These are phyloP conservation scores for Entonaema liquescens DNA, from an alignment of 495 filamentous ascomycete genomes.

Conservation along the genomic window DNA sequence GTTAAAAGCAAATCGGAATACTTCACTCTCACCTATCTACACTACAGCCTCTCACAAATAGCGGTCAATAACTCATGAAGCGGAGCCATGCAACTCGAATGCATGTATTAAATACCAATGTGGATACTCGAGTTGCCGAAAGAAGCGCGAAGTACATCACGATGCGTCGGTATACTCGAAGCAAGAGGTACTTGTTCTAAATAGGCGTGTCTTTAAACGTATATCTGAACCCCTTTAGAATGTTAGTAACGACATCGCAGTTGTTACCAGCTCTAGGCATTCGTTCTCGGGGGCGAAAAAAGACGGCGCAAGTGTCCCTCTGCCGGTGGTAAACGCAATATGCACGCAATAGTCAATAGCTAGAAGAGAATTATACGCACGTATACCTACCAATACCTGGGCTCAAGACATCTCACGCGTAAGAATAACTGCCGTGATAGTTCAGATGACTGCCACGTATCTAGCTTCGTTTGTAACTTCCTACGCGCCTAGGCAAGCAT, in stretches of 20 bases:
- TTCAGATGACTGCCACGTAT: conserved; percentile 18
- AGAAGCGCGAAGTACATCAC: conserved; percentile 2
- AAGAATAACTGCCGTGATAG: conserved; percentile 24
- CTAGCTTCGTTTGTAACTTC: conserved; percentile 20
- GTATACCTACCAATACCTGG: conserved; percentile 16
- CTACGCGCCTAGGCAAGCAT: conserved; percentile 25
- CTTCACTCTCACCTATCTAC: conserved; percentile 1
- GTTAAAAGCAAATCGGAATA: conserved; percentile 8
- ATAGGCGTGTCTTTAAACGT: conserved; percentile 14
- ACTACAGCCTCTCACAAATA: conserved; percentile 9
- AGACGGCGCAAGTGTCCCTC: conserved; percentile 4
- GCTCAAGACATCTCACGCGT: conserved; percentile 8
- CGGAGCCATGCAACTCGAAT: conserved; percentile 25
- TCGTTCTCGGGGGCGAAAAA: neutral
- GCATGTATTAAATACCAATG: conserved; percentile 22
- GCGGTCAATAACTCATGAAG: conserved; percentile 24
- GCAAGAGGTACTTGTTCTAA: conserved; percentile 4
- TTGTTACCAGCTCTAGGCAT: neutral
- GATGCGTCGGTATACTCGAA: conserved; percentile 10
- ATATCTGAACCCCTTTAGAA: neutral
- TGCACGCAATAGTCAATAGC: neutral
- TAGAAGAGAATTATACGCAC: conserved; percentile 11
- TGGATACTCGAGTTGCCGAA: conserved; percentile 22
- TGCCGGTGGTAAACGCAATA: neutral
- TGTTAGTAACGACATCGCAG: neutral